Base-by-base conservation (phyloP, 2,329 filamentous ascomycete genomes). In the Fusarium kyushuense region DNA sequence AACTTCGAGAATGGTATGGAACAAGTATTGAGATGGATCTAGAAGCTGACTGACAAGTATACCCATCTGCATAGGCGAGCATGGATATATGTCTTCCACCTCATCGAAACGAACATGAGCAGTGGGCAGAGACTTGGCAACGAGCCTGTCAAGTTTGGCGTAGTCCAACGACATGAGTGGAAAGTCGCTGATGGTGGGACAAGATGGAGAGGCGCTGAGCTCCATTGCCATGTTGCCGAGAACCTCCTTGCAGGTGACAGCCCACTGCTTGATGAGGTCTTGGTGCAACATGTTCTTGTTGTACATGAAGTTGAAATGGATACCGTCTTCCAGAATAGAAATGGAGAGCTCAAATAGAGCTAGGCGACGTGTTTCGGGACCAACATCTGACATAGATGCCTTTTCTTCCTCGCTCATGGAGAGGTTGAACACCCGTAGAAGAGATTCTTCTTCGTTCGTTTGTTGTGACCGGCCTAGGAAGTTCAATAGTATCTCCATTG, bases 71-170 rank as follows among this genome's bases (percentile, higher is more conserved):
- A 79, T 75, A 0, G 78, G 77, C 1, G 79, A 79, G 54, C 77
- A 79, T 1, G 79, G 79, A 21, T 78, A 81, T 1, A 80, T 74
- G 21, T 79, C 78, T 25, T 78, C 71, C 0, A 81, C 66, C 4
- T 60, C 66, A 0, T 58, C 43, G 2, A 73, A 47, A 6, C 48
- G 36, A 6, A 74, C 43, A 2, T 65, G 59, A 14, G 63, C 63
- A 5, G 64, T 53, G 9, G 66, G 69, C 14, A 78, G 67, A 27
- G 63, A 43, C 13, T 38, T 63, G 6, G 54, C 69, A 10, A 63
- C 42, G 0, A 78, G 65, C 12, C 69, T 71, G 11, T 74, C 65
- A 1, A 79, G 60, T 21, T 67, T 74, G 1, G 67, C 58, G 59
- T 80, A 78, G 25, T 70, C 69, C 1, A 77, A 48, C 2, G 73